Conservation (phyloP, 257 asterid species). For the Scutellaria barbata region DNA sequence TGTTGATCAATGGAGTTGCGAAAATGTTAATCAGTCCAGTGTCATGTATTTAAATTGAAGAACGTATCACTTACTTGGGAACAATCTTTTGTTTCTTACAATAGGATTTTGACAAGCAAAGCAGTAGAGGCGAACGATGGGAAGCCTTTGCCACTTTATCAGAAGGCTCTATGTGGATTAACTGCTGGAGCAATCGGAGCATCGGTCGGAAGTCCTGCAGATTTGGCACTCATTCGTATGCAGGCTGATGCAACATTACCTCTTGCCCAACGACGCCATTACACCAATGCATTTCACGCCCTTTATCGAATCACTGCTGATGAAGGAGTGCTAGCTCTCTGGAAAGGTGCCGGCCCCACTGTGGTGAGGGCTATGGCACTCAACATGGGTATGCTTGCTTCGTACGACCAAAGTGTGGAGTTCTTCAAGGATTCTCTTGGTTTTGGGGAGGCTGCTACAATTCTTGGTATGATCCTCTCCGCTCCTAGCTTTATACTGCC, state of each 20-base stretch:
- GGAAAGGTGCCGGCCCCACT: slow-evolving; percentile 99
- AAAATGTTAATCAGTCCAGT: background rate
- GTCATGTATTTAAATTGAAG: background rate
- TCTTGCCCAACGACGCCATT: slow-evolving; percentile 80
- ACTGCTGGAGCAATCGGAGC: slow-evolving; percentile 99
- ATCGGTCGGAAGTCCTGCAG: slow-evolving; percentile 91
- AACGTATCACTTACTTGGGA: background rate
- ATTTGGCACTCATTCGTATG: slow-evolving; percentile 98
- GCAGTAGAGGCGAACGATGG: slow-evolving; percentile 96
- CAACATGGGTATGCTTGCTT: slow-evolving; percentile 99
- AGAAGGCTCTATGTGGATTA: slow-evolving; percentile 95
- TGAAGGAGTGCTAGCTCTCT: slow-evolving; percentile 94
- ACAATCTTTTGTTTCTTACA: background rate
- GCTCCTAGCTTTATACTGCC: background rate
- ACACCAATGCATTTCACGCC: slow-evolving; percentile 93
- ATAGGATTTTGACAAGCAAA: slow-evolving; percentile 84
- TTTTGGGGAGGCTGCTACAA: slow-evolving; percentile 77
- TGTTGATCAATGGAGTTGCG: background rate
- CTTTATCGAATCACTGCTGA: slow-evolving; percentile 78
- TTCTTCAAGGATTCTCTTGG: slow-evolving; percentile 79
- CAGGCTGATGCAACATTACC: slow-evolving; percentile 99
- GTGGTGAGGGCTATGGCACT: slow-evolving; percentile 99
- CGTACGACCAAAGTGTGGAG: slow-evolving; percentile 95
- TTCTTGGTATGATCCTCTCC: slow-evolving; percentile 60
- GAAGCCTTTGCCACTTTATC: slow-evolving; percentile 90